Evolutionary conservation across 1,139 yeast genomes (phyloP).

Genomic region (Taphrina communis): DNA sequence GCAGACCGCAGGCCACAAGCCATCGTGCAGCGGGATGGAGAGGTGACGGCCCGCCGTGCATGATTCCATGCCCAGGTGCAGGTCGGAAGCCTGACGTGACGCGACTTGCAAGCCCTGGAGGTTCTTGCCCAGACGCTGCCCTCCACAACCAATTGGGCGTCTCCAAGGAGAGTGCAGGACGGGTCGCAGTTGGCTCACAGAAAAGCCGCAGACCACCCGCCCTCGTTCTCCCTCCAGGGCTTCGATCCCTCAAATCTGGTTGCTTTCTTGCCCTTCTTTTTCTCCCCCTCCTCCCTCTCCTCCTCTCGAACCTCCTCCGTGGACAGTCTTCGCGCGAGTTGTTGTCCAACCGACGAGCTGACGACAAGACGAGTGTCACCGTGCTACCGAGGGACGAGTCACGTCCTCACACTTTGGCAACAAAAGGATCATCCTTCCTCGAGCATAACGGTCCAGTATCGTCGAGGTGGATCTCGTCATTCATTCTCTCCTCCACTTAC

Average conservation of each 20-base stretch:
- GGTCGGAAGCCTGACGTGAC: too few relatives aligned
- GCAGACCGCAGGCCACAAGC: not conserved
- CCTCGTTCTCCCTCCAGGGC: not conserved
- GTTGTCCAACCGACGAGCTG: slow-evolving; percentile 3
- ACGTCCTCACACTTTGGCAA: not conserved
- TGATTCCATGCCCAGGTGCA: not conserved
- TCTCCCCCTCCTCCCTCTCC: not conserved
- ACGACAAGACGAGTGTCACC: not conserved
- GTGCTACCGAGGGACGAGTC: not conserved
- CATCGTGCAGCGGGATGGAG: slow-evolving; percentile 3
- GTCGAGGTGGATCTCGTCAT: slow-evolving; percentile 11
- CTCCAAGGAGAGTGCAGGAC: too few relatives aligned
- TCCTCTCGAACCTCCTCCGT: slow-evolving; percentile 16
- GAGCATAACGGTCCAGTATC: not conserved
- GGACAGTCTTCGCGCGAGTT: not conserved
- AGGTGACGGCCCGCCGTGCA: slow-evolving; percentile 9
- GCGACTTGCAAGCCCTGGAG: too few relatives aligned
- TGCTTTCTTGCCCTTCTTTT: not conserved
- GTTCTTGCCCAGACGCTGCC: too few relatives aligned
- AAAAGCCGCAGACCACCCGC: too few relatives aligned
- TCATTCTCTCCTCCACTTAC: slow-evolving; percentile 6
- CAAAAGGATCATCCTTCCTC: slow-evolving; percentile 5
- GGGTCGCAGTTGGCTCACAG: too few relatives aligned
- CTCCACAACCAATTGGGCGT: too few relatives aligned
- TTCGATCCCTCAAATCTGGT: not conserved